A percentile compares a stretch with the other conserved stretches of the same genome.
phyloP scores from a whole-genome alignment of 2,329 filamentous ascomycete genomes.

The Rutstroemia sp. region DNA sequence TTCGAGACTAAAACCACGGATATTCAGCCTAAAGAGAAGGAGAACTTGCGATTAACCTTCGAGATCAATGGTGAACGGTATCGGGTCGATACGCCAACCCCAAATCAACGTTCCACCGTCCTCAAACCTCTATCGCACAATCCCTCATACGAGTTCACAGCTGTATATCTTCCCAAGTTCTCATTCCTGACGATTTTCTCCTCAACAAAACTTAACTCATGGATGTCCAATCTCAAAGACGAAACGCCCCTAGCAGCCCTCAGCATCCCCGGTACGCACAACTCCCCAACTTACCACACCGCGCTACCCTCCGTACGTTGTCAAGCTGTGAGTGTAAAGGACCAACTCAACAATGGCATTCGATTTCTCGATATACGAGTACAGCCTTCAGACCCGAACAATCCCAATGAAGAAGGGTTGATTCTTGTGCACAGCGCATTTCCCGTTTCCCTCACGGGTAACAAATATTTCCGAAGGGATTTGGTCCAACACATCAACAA shows the following conservation, averaged over 20 bases:
- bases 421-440: conserved; percentile 86
- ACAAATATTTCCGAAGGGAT: conserved; percentile 67
- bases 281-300: conserved; percentile 76
- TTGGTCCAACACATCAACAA: conserved; percentile 63
- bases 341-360: conserved; percentile 82
- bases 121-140: conserved; percentile 49
- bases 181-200: conserved; percentile 60
- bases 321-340: conserved; percentile 68
- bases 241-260: conserved; percentile 69
- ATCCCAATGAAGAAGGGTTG: conserved; percentile 57
- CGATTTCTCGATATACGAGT: conserved; percentile 93
- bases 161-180: conserved; percentile 53
- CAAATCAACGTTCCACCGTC: conserved; percentile 49
- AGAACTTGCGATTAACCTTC: conserved; percentile 70
- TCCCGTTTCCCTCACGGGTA: conserved; percentile 75
- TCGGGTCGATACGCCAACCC: conserved; percentile 64
- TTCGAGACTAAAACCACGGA: conserved; percentile 61
- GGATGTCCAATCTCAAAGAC: conserved; percentile 75
- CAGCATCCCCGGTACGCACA: conserved; percentile 92
- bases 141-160: conserved; percentile 52
- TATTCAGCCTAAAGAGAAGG: conserved; percentile 51
- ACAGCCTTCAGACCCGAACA: conserved; percentile 51
- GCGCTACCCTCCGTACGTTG: conserved; percentile 91
- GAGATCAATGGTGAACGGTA: conserved; percentile 58
- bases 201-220: conserved; percentile 59